Percentiles rank a stretch among this genome's conserved stretches.
Evolutionary conservation across 176 grass and related monocot species (phyloP).

Genomic region (Alloteropsis semialata): DNA sequence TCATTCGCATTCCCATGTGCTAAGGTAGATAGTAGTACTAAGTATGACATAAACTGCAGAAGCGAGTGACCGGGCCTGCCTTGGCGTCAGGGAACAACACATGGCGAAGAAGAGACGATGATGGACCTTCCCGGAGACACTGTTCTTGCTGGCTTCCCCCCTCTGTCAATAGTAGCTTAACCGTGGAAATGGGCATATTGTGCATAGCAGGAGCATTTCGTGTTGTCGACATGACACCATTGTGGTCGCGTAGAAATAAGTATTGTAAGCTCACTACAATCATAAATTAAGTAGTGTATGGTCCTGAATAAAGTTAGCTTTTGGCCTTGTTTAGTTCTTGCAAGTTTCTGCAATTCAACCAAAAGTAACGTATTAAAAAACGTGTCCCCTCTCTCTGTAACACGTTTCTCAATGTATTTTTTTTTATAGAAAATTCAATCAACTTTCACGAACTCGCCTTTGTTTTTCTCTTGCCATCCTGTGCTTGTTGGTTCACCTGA

Average conservation of each 20-base stretch:
- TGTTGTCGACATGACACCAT: neutral
- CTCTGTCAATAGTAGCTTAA: slow-evolving; percentile 18
- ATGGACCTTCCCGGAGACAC: neutral
- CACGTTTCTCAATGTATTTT: too few relatives aligned
- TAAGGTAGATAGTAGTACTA: neutral
- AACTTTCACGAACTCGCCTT: too few relatives aligned
- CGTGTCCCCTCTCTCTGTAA: too few relatives aligned
- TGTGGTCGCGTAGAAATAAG: slow-evolving; percentile 5
- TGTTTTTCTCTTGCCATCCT: too few relatives aligned
- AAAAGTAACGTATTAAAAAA: too few relatives aligned
- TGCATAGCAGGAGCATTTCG: neutral
- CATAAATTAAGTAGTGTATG: neutral
- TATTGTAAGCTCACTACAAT: neutral
- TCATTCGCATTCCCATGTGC: neutral
- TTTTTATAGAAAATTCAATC: too few relatives aligned
- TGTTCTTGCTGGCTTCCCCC: neutral
- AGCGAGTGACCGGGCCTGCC: neutral
- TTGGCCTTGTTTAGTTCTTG: too few relatives aligned
- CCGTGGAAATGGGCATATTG: neutral
- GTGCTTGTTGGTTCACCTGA: neutral
- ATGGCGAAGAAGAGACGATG: neutral
- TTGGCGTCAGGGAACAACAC: neutral
- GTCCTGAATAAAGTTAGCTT: neutral
- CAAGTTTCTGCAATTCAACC: too few relatives aligned
- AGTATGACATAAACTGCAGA: slow-evolving; percentile 1